Conservation (phyloP, 2,329 filamentous ascomycete genomes). For the Cytospora leucostoma region DNA sequence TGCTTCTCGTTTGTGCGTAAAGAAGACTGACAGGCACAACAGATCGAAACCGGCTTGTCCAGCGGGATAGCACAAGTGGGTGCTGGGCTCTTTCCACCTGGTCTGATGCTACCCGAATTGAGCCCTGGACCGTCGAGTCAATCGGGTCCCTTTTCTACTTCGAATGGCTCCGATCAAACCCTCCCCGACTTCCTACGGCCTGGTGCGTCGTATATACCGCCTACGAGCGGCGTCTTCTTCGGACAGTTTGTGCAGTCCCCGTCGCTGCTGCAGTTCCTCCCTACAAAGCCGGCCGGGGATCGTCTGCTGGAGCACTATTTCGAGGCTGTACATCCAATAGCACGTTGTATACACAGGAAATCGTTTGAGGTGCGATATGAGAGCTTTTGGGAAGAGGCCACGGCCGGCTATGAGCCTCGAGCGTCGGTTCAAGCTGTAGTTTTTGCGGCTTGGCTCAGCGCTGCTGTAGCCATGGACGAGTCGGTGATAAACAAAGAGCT, state of each 20-base stretch:
- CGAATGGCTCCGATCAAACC: slow-evolving; percentile 34
- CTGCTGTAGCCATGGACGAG: slow-evolving; percentile 66
- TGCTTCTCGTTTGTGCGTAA: background rate
- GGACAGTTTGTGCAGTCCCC: slow-evolving; percentile 50
- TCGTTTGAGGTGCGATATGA: slow-evolving; percentile 67
- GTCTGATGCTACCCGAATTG: slow-evolving; percentile 27
- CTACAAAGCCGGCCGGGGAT: slow-evolving; percentile 58
- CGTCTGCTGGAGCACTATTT: slow-evolving; percentile 68
- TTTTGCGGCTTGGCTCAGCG: slow-evolving; percentile 70
- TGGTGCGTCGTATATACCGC: slow-evolving; percentile 66
- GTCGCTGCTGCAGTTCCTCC: slow-evolving; percentile 62
- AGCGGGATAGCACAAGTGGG: slow-evolving; percentile 27
- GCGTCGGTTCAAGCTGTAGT: slow-evolving; percentile 67
- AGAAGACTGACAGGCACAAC: slow-evolving; percentile 4
- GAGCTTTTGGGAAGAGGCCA: slow-evolving; percentile 65
- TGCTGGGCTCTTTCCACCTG: slow-evolving; percentile 22
- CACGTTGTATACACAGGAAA: slow-evolving; percentile 66
- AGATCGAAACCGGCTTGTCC: slow-evolving; percentile 42
- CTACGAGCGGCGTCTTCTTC: slow-evolving; percentile 68
- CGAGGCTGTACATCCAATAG: slow-evolving; percentile 66
- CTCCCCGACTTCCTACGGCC: slow-evolving; percentile 62
- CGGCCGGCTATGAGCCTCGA: slow-evolving; percentile 60
- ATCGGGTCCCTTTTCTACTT: slow-evolving; percentile 20
- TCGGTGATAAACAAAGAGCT: slow-evolving; percentile 53
- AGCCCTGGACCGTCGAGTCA: slow-evolving; percentile 23